Percentiles rank a stretch among this genome's conserved stretches.
These are phyloP conservation scores for Rhodotorula sp. DNA, from an alignment of 1,284 basidiomycete species.

Conservation along the genomic window DNA sequence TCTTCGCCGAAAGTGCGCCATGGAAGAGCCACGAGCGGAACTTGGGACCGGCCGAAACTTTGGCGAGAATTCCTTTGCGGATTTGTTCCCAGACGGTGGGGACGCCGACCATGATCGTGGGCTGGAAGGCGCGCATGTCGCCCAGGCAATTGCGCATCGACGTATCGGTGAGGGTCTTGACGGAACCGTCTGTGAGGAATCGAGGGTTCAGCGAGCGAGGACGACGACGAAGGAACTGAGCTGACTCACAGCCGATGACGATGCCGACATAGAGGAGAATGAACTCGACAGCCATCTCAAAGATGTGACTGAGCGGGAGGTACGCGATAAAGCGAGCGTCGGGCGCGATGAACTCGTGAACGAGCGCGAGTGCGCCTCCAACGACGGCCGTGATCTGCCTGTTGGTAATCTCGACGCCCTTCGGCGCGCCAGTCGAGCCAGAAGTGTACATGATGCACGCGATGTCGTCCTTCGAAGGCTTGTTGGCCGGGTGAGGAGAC, in stretches of 20 bases:
- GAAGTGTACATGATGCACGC: conserved; percentile 85
- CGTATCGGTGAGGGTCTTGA: conserved; percentile 91
- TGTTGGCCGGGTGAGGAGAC: conserved; percentile 57
- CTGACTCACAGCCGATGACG: neutral
- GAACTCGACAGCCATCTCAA: conserved; percentile 63
- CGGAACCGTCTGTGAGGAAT: conserved; percentile 57
- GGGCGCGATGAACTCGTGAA: conserved; percentile 67
- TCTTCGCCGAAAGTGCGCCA: conserved; percentile 67
- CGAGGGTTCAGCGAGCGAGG: too few relatives aligned
- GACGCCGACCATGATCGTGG: conserved; percentile 59
- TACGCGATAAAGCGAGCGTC: conserved; percentile 74
- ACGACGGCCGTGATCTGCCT: conserved; percentile 74
- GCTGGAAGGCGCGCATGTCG: conserved; percentile 78
- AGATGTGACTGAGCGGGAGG: conserved; percentile 55
- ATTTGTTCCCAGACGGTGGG: conserved; percentile 45
- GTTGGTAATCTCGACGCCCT: conserved; percentile 89
- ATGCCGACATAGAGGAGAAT: conserved; percentile 20
- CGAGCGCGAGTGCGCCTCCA: conserved; percentile 37
- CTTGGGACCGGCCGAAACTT: conserved; percentile 63
- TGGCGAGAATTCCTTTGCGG: conserved; percentile 83
- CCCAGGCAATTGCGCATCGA: conserved; percentile 85
- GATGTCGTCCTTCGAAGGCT: conserved; percentile 62
- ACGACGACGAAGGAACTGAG: too few relatives aligned
- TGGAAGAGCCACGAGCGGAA: conserved; percentile 72
- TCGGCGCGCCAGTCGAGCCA: conserved; percentile 85